These are phyloP conservation scores for Gomphus sp. DNA, from an alignment of 1,284 basidiomycete genomes.

Conservation along the genomic window DNA sequence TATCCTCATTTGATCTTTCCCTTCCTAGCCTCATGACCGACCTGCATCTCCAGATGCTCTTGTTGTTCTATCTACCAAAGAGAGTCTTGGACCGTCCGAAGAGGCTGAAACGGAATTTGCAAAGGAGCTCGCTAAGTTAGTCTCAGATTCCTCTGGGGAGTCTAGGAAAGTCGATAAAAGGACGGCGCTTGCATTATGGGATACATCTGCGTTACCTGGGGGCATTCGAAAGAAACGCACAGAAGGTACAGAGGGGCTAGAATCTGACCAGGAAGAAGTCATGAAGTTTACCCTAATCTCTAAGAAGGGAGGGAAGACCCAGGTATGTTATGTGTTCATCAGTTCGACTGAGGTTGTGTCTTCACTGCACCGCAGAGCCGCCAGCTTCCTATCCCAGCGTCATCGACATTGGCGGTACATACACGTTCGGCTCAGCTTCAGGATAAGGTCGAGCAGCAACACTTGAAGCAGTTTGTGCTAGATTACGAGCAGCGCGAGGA, in stretches of 20 bases:
- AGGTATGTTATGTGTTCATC: constrained; percentile 38
- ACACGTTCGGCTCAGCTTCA: constrained; percentile 84
- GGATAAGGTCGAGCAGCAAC: constrained; percentile 91
- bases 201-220: constrained; percentile 70
- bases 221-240: constrained; percentile 49
- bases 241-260: constrained; percentile 42
- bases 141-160: constrained; percentile 78
- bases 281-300: constrained; percentile 96
- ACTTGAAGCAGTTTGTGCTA: constrained; percentile 86
- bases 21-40: constrained; percentile 47
- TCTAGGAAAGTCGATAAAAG: constrained; percentile 80
- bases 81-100: constrained; percentile 66
- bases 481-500: constrained; percentile 83
- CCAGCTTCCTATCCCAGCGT: constrained; percentile 79
- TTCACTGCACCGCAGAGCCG: constrained; percentile 44
- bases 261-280: constrained; percentile 31
- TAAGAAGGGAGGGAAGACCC: constrained; percentile 90
- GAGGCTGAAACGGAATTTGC: constrained; percentile 92
- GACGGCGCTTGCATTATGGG: constrained; percentile 76
- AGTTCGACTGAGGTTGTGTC: neutral
- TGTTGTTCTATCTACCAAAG: constrained; percentile 58
- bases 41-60: constrained; percentile 70
- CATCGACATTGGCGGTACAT: constrained; percentile 81
- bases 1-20: neutral
- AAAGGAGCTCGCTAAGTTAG: constrained; percentile 92